Percentiles rank a stretch among this genome's conserved stretches.
These are phyloP conservation scores for Croton setiger DNA, from an alignment of 441 rosid species.

Conservation along the genomic window DNA sequence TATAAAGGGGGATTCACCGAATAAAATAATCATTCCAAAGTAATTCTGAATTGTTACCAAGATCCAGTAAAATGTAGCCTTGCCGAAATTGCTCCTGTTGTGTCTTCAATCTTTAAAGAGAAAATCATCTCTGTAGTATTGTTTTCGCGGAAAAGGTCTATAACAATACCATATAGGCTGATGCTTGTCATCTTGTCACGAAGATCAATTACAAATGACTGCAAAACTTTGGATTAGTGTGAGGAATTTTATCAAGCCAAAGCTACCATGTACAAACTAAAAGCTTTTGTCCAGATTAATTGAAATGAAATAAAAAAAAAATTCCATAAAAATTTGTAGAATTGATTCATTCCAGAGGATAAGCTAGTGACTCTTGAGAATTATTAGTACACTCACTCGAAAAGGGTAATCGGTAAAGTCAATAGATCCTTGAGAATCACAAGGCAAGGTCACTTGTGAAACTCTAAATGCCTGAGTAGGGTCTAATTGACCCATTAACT, in stretches of 20 bases:
- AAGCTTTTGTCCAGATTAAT: not conserved
- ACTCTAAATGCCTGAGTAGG: conserved; percentile 52
- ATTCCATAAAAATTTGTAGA: no score
- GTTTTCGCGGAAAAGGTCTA: conserved; percentile 44
- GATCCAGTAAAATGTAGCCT: conserved; percentile 65
- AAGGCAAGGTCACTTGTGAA: conserved; percentile 83
- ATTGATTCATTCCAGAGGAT: not conserved
- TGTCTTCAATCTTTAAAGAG: conserved; percentile 66
- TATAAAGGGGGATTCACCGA: not conserved
- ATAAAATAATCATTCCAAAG: not conserved
- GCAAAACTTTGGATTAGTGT: conserved; percentile 46
- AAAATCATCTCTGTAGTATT: conserved; percentile 41
- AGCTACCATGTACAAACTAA: not conserved
- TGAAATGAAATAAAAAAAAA: no score
- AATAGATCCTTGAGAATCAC: conserved; percentile 82
- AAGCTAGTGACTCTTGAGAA: not conserved
- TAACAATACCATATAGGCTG: conserved; percentile 78
- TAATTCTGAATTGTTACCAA: conserved; percentile 48
- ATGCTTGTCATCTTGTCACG: conserved; percentile 75
- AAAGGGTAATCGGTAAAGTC: conserved; percentile 85
- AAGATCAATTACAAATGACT: conserved; percentile 64
- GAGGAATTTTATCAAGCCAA: conserved; percentile 21
- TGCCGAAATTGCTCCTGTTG: conserved; percentile 66
- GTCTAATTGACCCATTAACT: conserved; percentile 45
- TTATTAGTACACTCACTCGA: conserved; percentile 46